Evolutionary conservation across 495 filamentous ascomycete species (phyloP), one percentile per base, ranked within the genome.

Genomic region (Trichocladium uniseriatum): DNA sequence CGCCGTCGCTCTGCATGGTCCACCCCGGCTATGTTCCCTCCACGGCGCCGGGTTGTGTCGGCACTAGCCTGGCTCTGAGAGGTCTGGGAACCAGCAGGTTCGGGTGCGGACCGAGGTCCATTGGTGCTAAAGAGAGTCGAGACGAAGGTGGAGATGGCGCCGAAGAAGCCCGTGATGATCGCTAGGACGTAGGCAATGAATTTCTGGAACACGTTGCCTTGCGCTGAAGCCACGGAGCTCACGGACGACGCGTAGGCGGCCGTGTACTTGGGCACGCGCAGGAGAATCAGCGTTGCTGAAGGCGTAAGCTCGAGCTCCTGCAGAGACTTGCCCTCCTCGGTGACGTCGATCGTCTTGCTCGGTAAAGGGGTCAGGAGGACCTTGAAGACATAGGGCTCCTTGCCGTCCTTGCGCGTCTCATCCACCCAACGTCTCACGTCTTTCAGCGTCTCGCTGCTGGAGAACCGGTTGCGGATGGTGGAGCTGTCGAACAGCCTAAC

Each of bases 401-500:
- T 54, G 43, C 53, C 64, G 62, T 63, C 77, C 0, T 46, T 50
- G 3, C 63, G 61, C 9, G 61, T 61, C 21, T 67, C 61, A 45
- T 92, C 86, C 10, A 97, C 72, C 87, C 87, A 96, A 5, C 73
- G 55, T 3, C 91, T 77, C 2, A 97, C 85, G 34, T 86, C 78
- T 6, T 58, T 67, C n/a, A 96, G 74, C 13, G 78, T 86, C 10
- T 78, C 71, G 1, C 69, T 70, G 38, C 79, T 76, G 0, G 76
- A 67, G 61, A 97, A 95, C 18, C 75, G 80, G 21, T 71, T 72
- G 27, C 87, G 80, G 40, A 96, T 77, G 13, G 79, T 87, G 27
- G 79, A 79, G 11, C 91, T 91, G 60, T 95, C 88, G 35, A 94
- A 84, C 0, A 95, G 70, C 1, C 91, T 81, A 35, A 95, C 79